Evolutionary conservation across 371 early-diverging fungal genomes (phyloP).

Genomic region (Zopfochytrium polystomum): DNA sequence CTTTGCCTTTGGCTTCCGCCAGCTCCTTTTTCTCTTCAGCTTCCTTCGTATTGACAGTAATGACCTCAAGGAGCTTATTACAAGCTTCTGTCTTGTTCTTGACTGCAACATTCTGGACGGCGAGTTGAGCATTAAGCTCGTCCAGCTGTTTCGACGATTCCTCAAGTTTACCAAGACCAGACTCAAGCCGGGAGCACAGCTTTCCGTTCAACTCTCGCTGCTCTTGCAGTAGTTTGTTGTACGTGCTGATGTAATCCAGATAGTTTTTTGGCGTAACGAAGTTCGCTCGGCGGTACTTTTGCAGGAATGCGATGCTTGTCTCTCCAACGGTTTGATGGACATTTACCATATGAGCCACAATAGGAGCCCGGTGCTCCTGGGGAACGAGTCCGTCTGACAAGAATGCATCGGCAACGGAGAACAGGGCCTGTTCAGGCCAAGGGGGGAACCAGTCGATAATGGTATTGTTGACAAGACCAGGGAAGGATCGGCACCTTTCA

Average conservation of each 20-base stretch:
- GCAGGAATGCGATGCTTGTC: slow-evolving; percentile 45
- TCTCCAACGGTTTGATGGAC: slow-evolving; percentile 54
- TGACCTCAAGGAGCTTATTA: slow-evolving; percentile 55
- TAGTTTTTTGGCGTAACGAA: slow-evolving; percentile 62
- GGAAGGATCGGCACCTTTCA: slow-evolving; percentile 58
- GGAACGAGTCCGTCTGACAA: slow-evolving; percentile 44
- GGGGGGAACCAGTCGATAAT: slow-evolving; percentile 64
- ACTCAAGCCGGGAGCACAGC: slow-evolving; percentile 51
- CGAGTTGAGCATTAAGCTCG: slow-evolving; percentile 55
- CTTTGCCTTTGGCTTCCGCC: slow-evolving; percentile 55
- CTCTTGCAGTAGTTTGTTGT: slow-evolving; percentile 52
- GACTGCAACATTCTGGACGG: slow-evolving; percentile 60
- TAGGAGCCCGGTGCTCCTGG: slow-evolving; percentile 38
- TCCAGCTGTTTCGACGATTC: slow-evolving; percentile 56
- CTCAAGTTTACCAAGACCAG: slow-evolving; percentile 56
- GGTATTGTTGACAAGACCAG: slow-evolving; percentile 60
- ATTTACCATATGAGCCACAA: slow-evolving; percentile 58
- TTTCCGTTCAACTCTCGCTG: slow-evolving; percentile 52
- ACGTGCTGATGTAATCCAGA: slow-evolving; percentile 57
- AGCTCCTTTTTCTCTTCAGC: slow-evolving; percentile 60
- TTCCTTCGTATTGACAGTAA: slow-evolving; percentile 52
- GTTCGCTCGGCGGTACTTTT: slow-evolving; percentile 56
- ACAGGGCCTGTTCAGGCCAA: slow-evolving; percentile 62
- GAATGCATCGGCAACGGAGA: slow-evolving; percentile 57
- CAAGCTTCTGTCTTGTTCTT: slow-evolving; percentile 60